Evolutionary conservation across 2,329 filamentous ascomycete species (phyloP), one percentile per base, ranked within the genome.

Genomic region (Ophiostoma ips): DNA sequence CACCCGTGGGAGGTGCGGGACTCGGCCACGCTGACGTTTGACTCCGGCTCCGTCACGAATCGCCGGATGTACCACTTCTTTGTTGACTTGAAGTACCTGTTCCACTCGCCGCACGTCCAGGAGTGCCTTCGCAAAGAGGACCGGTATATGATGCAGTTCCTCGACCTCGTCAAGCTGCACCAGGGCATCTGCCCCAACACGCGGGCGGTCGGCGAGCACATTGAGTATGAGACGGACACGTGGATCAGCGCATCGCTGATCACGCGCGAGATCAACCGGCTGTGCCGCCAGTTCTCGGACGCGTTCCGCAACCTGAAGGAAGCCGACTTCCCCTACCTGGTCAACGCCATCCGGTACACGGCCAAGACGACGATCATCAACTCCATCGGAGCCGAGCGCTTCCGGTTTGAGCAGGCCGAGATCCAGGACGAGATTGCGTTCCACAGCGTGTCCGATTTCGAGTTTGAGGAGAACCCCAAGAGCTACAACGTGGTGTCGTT

Each of bases 1-100:
- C 89, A 95, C 62, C 90, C 92, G 0, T 84, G 86, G 68, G 84
- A 95, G 56, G 84, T 96, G 38, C 83, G 87, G 51, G 83, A 87
- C 0, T 83, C 81, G 58, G 90, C 88, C 2, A 88, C 88, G 1
- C 72, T 98, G 45, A 87, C 88, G 0, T 95, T 96, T 59, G 92
- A 98, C 63, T 84, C 87, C 33, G 92, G 92, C 1, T 92, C 90
- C 1, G 87, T 96, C 15, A 94, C 89, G 0, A 98, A 98, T 63
- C 76, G 92, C 45, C 80, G 92, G 33, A 88, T 98, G 74, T 95
- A 95, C 61, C 92, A 96, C 64, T 98, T 98, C 70, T 98, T 96
- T 67, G 76, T 89, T 52, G 92, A 98, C 63, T 72, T 96, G 57
- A 87, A 88, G 59, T 95, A 92, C 65, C 77, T 98, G 1, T 86